Evolutionary conservation across 345 rosid genomes (phyloP), one percentile per base, ranked within the genome.

Genomic region (Boechera retrofracta): DNA sequence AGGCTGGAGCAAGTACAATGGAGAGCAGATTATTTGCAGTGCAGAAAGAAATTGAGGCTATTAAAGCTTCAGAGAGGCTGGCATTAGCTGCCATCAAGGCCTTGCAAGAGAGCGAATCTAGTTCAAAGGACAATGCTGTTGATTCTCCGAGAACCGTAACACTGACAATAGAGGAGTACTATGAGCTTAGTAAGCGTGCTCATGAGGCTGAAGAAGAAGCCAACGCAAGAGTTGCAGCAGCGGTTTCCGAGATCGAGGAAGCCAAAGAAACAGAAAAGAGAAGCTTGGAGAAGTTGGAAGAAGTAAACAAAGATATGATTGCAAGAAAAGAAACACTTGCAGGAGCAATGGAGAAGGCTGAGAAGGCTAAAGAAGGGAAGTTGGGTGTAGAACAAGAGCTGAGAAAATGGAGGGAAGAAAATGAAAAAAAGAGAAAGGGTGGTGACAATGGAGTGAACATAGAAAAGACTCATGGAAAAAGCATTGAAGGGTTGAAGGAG

Each of bases 81-180:
- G 98, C 98, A 53, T 76, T 88, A 68, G 91, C 93, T 49, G 92
- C 98, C 64, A 85, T 94, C 67, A 89, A 88, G 72, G 98, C 97
- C 0, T 80, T 92, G 84, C 89, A 89, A 78, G 97, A 90, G 85
- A 89, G 97, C 45, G 94, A 87, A 84, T 74, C 87, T 39, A 78
- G 86, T 28, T 82, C 69, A 78, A 82, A 64, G 52, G 65, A 65
- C 2, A 44, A 74, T 4, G 72, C 62, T 65, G 83, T 39, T 7
- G 89, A 88, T 79, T 79, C 88, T 39, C 80, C 88, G 10, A 39
- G 85, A 4, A 86, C 91, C 18, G 84, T 94, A 48, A 87, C 89
- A 45, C 90, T 94, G 65, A 87, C 97, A 36, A 51, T 92, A 59
- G 90, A 88, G 79, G 97, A 94, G 82, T 94, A 94, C 81, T 94